Evolutionary conservation across 768 basidiomycete genomes (phyloP), one percentile per base, ranked within the genome.

Genomic region (Lactarius hatsudake): DNA sequence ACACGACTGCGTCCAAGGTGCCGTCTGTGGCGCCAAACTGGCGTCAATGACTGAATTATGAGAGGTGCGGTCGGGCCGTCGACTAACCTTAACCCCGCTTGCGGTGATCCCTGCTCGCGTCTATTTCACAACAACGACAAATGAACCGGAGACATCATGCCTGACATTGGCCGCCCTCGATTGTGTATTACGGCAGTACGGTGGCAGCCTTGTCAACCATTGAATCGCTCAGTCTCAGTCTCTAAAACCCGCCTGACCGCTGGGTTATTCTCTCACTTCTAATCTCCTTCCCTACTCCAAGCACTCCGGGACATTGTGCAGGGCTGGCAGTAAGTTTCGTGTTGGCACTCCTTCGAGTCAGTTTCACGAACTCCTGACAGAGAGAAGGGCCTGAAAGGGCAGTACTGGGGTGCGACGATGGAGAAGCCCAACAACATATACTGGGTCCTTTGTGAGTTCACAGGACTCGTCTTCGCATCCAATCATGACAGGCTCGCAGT

Each of bases 401-500:
- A 67, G 51, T 55, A 67, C 42, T 67, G 66, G 66, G 66, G 66
- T 32, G 3, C 51, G 12, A 40, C 62, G 1, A 13, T 28, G 12
- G 9, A n/a, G 38, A 28, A 17, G 13, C 23, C 38, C 12, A 63
- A 34, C 13, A 26, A 54, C 43, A n/a, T 59, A 17, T 67, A 43
- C 20, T 67, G 62, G 66, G n/a, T 63, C 23, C 57, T 67, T 18
- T n/a, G 66, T 67, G 10, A 51, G 66, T 59, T 36, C 15, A 20
- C 56, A 10, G 28, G 51, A 26, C 2, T 42, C 32, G 2, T 23
- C 32, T 15, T 53, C 58, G 15, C 5, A 26, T 23, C 3, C 23
- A 15, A 23, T 26, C 9, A 8, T 34, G 12, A 59, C 18, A 10
- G 1, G 12, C 6, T 3, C 56, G 15, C n/a, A 67, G 62, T 63